Conservation (phyloP, 768 basidiomycete species). For the Asterophora lycoperdoides region DNA sequence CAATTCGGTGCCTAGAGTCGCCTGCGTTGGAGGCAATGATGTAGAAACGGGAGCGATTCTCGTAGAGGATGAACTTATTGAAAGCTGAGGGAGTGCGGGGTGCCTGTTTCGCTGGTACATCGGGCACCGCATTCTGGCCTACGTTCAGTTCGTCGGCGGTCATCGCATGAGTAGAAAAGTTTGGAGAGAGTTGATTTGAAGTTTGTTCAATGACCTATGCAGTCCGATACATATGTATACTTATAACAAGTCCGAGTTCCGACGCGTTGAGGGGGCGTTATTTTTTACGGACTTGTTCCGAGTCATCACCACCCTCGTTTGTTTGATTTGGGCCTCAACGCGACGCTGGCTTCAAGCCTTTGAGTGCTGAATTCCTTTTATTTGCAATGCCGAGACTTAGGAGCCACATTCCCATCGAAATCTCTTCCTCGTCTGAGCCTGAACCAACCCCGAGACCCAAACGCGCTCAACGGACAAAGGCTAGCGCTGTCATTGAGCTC, state of each 20-base stretch:
- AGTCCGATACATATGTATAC: too few species aligned
- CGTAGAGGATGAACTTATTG: constrained; percentile 92
- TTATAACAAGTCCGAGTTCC: too few species aligned
- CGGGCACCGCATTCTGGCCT: neutral
- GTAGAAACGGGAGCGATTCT: constrained; percentile 88
- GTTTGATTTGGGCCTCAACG: too few species aligned
- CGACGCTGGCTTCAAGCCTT: too few species aligned
- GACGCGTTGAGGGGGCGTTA: too few species aligned
- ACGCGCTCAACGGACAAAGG: neutral
- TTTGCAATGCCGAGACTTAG: neutral
- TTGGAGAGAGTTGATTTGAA: too few species aligned
- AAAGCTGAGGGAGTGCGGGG: constrained; percentile 30
- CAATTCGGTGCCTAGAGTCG: constrained; percentile 83
- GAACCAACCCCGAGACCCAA: neutral
- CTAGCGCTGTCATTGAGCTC: constrained; percentile 42
- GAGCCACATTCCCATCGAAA: constrained; percentile 4
- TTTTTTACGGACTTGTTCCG: too few species aligned
- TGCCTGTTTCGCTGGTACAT: neutral
- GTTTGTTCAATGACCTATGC: too few species aligned
- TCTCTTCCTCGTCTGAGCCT: constrained; percentile 17
- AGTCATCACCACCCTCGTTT: too few species aligned
- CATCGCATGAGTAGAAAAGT: too few species aligned
- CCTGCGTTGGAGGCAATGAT: constrained; percentile 88
- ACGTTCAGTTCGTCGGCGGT: too few species aligned
- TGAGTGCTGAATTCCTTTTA: neutral